A percentile compares a stretch with the other conserved stretches of the same genome.
Evolutionary conservation across 257 asterid genomes (phyloP).

Genomic region (Dorcoceras hygrometricum): DNA sequence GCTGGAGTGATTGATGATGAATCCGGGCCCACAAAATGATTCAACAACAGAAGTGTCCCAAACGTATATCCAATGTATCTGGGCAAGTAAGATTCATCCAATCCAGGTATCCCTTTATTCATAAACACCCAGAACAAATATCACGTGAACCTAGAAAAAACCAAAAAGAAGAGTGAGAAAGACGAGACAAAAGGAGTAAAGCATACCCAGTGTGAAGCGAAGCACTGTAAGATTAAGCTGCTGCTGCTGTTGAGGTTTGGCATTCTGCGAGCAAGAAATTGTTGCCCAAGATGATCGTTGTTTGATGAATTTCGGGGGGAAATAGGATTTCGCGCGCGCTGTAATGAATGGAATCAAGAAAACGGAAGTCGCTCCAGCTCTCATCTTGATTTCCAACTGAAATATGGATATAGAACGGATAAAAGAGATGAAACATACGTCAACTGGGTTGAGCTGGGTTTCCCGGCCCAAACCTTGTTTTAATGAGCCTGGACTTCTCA

Average conservation of each 20-base stretch:
- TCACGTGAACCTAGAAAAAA: not conserved
- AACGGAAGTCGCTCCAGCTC: conserved; percentile 4
- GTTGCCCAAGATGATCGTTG: conserved; percentile 21
- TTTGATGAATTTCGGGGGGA: conserved; percentile 23
- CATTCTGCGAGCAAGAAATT: conserved; percentile 37
- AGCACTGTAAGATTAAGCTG: conserved; percentile 86
- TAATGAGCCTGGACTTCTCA: too few species aligned
- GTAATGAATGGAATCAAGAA: conserved; percentile 25
- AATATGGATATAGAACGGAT: not conserved
- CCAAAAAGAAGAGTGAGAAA: not conserved
- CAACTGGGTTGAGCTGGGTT: too few species aligned
- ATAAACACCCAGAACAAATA: not conserved
- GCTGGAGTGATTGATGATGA: conserved; percentile 59
- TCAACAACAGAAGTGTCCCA: conserved; percentile 69
- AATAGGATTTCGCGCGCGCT: conserved; percentile 26
- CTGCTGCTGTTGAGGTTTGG: conserved; percentile 34
- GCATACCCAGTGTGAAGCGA: conserved; percentile 84
- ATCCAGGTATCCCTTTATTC: conserved; percentile 72
- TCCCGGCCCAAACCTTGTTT: too few species aligned
- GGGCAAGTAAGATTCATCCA: conserved; percentile 92
- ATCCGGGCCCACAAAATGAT: conserved; percentile 72
- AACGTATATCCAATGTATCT: conserved; percentile 88
- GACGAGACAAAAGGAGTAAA: not conserved
- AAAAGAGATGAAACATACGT: too few species aligned
- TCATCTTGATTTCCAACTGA: conserved; percentile 21